phyloP scores from a whole-genome alignment of 768 basidiomycete genomes.

The Trametes cubensis region DNA sequence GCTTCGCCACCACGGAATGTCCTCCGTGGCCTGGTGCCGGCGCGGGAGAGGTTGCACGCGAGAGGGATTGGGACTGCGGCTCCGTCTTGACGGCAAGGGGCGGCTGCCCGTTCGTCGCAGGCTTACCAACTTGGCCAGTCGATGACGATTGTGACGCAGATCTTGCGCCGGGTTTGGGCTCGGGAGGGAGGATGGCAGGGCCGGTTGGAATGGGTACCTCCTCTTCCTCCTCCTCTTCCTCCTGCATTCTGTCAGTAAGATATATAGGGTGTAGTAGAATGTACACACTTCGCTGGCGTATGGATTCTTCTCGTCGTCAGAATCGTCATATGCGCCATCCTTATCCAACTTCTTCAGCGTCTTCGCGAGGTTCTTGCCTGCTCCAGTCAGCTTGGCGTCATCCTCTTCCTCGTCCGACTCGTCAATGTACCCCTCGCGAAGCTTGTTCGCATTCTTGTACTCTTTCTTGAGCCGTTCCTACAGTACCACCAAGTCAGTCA shows the following conservation, averaged over 20 bases:
- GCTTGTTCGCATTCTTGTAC: slow-evolving; percentile 77
- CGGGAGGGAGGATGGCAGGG: slow-evolving; percentile 48
- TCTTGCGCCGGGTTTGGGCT: slow-evolving; percentile 52
- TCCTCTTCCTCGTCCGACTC: slow-evolving; percentile 78
- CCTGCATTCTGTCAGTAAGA: slow-evolving; percentile 38
- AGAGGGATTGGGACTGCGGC: slow-evolving; percentile 38
- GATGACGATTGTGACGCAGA: slow-evolving; percentile 40
- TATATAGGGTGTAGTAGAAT: background rate
- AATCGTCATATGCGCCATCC: slow-evolving; percentile 74
- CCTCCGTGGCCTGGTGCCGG: slow-evolving; percentile 62
- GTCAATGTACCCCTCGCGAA: slow-evolving; percentile 67
- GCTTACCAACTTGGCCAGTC: slow-evolving; percentile 36
- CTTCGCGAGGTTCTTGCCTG: slow-evolving; percentile 83
- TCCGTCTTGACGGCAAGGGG: slow-evolving; percentile 29
- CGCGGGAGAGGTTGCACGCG: slow-evolving; percentile 62
- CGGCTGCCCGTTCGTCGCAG: slow-evolving; percentile 38
- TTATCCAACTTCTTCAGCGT: slow-evolving; percentile 84
- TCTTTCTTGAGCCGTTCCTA: slow-evolving; percentile 86
- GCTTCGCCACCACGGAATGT: slow-evolving; percentile 79
- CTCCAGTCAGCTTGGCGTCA: slow-evolving; percentile 58
- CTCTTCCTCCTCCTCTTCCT: slow-evolving; percentile 78
- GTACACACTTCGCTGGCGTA: slow-evolving; percentile 73
- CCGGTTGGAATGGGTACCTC: slow-evolving; percentile 50
- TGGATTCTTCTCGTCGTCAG: slow-evolving; percentile 80
- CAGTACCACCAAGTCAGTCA: background rate